phyloP scores from a whole-genome alignment of 352 stramenopile genomes.

The Phytophthora megakarya region DNA sequence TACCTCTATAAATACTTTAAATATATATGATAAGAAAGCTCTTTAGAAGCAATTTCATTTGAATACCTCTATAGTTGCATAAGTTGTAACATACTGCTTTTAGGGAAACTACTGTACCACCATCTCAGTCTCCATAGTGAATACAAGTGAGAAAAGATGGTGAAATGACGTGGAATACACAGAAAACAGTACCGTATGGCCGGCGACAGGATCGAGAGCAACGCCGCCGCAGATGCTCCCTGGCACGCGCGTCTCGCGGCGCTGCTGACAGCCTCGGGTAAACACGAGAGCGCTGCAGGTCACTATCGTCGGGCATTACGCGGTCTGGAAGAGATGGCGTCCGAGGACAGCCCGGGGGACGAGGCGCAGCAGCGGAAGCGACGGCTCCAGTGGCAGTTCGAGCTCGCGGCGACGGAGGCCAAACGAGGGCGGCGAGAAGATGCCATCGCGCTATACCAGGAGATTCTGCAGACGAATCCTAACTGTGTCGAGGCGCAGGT shows the following conservation, averaged over 20 bases:
- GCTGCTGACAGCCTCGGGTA: slow-evolving; percentile 33
- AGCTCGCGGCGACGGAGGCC: slow-evolving; percentile 20
- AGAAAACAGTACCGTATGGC: slow-evolving; percentile 20
- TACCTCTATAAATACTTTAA: too few species aligned
- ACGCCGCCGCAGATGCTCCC: slow-evolving; percentile 9
- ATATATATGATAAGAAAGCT: too few species aligned
- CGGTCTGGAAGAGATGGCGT: slow-evolving; percentile 9
- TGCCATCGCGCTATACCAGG: slow-evolving; percentile 42
- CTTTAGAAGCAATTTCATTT: too few species aligned
- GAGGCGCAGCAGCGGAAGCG: slow-evolving; percentile 1
- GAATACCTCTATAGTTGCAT: too few species aligned
- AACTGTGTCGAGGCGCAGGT: slow-evolving; percentile 47
- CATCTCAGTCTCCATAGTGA: slow-evolving; percentile 20
- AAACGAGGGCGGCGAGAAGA: slow-evolving; percentile 19
- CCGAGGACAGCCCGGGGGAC: slow-evolving; percentile 1
- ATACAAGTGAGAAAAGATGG: slow-evolving; percentile 4
- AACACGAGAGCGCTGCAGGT: slow-evolving; percentile 25
- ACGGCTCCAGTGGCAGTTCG: slow-evolving; percentile 33
- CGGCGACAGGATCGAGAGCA: slow-evolving; percentile 13
- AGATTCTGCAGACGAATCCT: slow-evolving; percentile 30
- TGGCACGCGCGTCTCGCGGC: slow-evolving; percentile 41
- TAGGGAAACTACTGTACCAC: neutral
- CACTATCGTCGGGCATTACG: slow-evolving; percentile 42
- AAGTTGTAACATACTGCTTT: too few species aligned
- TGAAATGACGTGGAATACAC: neutral